Evolutionary conservation across 2,329 filamentous ascomycete species (phyloP), one percentile per base, ranked within the genome.

Genomic region (Passalora sequoiae): DNA sequence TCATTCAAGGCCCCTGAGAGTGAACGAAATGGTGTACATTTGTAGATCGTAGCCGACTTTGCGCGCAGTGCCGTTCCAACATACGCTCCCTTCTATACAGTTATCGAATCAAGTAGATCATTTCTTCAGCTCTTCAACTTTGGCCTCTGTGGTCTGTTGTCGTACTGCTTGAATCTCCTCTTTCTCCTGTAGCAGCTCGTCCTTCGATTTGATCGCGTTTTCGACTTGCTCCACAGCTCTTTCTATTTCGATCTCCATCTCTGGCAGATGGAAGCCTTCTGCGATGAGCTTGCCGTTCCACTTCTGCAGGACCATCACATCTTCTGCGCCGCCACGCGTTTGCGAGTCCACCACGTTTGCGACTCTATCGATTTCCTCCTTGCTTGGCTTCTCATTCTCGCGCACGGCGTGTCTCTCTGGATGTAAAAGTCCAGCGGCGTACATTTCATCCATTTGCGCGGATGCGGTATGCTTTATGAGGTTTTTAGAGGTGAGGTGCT

Each of bases 401-500:
- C 69, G 64, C 2, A 67, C 66, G 12, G 64, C 56, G 22, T 64
- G 42, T 28, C 68, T 64, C 1, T 66, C 66, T 1, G 67, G 64
- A 40, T 73, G 66, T 47, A 70, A 66, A 17, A 74, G 62, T 19
- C 70, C 71, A 12, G 68, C 66, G 1, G 75, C 68, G 63, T 97
- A 98, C 38, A 94, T 72, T 38, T 80, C 69, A 62, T 95, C 85
- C 35, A 98, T 74, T 5, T 77, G 70, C 10, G 76, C 68, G 0
- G 84, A 88, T 1, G 88, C 81, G 10, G 74, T 72, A 1, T 80
- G 71, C 2, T 72, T 74, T 28, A 94, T 71, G 20, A 92, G 76
- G 36, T 83, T 79, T 53, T 89, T 82, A 44, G 84, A 70, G 29
- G 91, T 66, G 9, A 98, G 76, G 65, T 87, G 92, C 54, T 91